These are phyloP conservation scores for Xylariales sp. DNA, from an alignment of 2,329 filamentous ascomycete genomes.

Conservation along the genomic window DNA sequence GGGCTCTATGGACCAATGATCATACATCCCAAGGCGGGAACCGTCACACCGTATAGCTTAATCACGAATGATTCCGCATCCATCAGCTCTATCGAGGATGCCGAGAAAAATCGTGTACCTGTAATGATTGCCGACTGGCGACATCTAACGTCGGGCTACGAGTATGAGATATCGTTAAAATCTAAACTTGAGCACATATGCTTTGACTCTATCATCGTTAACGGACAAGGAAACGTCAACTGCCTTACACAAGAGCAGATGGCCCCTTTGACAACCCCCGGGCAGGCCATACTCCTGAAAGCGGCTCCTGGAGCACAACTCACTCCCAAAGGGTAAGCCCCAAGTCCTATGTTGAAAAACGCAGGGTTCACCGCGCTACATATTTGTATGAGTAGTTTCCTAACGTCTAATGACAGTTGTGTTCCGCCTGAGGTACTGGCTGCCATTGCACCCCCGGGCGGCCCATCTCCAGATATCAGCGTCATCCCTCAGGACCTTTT, in stretches of 20 bases:
- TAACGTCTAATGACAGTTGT: conserved; percentile 15
- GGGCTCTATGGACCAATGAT: conserved; percentile 54
- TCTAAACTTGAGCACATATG: conserved; percentile 48
- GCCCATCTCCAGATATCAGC: conserved; percentile 22
- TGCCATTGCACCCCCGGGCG: conserved; percentile 17
- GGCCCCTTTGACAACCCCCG: conserved; percentile 26
- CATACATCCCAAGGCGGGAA: conserved; percentile 32
- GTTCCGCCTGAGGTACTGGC: conserved; percentile 36
- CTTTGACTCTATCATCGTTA: conserved; percentile 57
- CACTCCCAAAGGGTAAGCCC: conserved; percentile 36
- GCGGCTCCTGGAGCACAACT: conserved; percentile 24
- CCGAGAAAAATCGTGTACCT: conserved; percentile 41
- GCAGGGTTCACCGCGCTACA: too few relatives aligned
- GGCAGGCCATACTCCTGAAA: conserved; percentile 25
- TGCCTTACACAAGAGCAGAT: conserved; percentile 44
- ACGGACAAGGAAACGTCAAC: conserved; percentile 54
- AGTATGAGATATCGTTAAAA: conserved; percentile 36
- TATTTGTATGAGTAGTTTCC: conserved; percentile 18
- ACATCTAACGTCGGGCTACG: conserved; percentile 46
- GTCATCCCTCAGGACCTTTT: conserved; percentile 39
- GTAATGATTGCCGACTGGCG: conserved; percentile 54
- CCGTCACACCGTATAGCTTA: conserved; percentile 41
- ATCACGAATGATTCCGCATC: conserved; percentile 37
- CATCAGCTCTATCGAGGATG: conserved; percentile 39
- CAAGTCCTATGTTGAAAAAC: too few relatives aligned